phyloP scores from a whole-genome alignment of 345 rosid genomes.

The Passiflora organensis region DNA sequence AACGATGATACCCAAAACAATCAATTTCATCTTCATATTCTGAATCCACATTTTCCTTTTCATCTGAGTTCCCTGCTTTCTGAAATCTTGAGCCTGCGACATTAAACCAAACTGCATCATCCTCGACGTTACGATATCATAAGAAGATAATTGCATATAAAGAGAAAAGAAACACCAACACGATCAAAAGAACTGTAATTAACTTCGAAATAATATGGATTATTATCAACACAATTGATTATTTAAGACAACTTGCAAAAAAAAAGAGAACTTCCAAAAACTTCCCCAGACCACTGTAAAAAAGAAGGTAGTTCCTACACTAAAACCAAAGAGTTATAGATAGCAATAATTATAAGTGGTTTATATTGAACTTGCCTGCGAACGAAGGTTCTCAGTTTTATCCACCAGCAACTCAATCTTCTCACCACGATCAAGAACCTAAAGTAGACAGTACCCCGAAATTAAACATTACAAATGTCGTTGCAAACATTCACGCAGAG shows the following conservation, averaged over 20 bases:
- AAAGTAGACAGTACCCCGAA: background rate
- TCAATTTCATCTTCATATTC: constrained; percentile 91
- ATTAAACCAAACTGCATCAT: background rate
- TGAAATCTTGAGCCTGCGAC: constrained; percentile 86
- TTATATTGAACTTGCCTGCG: constrained; percentile 49
- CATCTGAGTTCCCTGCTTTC: constrained; percentile 87
- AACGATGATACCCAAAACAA: constrained; percentile 58
- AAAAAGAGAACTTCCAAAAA: background rate
- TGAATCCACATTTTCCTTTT: constrained; percentile 82
- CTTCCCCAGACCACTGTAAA: too few species aligned
- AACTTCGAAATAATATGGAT: background rate
- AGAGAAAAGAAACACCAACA: background rate
- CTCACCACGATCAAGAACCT: constrained; percentile 99
- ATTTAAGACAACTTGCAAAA: too few species aligned
- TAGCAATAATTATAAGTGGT: background rate
- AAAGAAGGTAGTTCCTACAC: background rate
- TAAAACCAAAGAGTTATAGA: background rate
- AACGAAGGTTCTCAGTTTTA: constrained; percentile 95
- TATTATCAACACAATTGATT: too few species aligned
- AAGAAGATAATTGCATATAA: background rate
- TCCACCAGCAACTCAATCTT: constrained; percentile 97
- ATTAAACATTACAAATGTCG: background rate
- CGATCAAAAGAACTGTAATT: background rate
- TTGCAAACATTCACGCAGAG: background rate
- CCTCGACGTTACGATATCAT: background rate